Percentiles rank a stretch among this genome's conserved stretches.
Evolutionary conservation across 345 rosid genomes (phyloP).

Genomic region (Conringia planisiliqua): DNA sequence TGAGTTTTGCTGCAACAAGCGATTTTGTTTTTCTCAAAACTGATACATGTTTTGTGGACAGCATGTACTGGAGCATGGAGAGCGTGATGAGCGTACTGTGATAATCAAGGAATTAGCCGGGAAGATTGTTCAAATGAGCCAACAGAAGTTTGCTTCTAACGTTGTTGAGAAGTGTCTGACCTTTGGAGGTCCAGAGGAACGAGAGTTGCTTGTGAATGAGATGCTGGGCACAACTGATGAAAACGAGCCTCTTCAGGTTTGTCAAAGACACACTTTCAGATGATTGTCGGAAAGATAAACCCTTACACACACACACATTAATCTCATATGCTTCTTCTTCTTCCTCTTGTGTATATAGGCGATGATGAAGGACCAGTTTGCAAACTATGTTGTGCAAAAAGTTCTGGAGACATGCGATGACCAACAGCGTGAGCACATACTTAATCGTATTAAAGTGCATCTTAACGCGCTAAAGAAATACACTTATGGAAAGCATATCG

Average conservation of each 20-base stretch:
- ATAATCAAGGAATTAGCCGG: constrained; percentile 76
- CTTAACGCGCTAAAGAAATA: constrained; percentile 86
- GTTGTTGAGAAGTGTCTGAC: constrained; percentile 89
- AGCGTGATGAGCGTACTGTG: constrained; percentile 74
- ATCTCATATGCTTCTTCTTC: not conserved
- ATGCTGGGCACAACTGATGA: constrained; percentile 98
- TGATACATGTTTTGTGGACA: constrained; percentile 25
- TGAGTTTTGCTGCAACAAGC: not conserved
- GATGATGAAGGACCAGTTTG: constrained; percentile 99
- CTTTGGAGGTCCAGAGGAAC: constrained; percentile 72
- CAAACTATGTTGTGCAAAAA: constrained; percentile 97
- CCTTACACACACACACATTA: not conserved
- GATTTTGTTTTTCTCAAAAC: not conserved
- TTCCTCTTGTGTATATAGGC: constrained; percentile 40
- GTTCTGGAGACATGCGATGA: constrained; percentile 96
- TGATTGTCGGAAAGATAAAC: not conserved
- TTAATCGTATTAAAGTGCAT: constrained; percentile 83
- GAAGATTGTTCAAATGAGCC: constrained; percentile 93
- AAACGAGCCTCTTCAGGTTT: constrained; percentile 98
- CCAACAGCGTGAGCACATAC: constrained; percentile 78
- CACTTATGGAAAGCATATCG: constrained; percentile 96
- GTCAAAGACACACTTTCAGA: not conserved
- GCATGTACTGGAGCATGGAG: constrained; percentile 98
- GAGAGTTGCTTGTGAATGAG: constrained; percentile 77
- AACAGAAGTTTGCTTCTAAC: constrained; percentile 98